Percentiles rank a stretch among this genome's conserved stretches.
These are phyloP conservation scores for Allium fistulosum DNA, from an alignment of 106 monocot genomes.

Conservation along the genomic window DNA sequence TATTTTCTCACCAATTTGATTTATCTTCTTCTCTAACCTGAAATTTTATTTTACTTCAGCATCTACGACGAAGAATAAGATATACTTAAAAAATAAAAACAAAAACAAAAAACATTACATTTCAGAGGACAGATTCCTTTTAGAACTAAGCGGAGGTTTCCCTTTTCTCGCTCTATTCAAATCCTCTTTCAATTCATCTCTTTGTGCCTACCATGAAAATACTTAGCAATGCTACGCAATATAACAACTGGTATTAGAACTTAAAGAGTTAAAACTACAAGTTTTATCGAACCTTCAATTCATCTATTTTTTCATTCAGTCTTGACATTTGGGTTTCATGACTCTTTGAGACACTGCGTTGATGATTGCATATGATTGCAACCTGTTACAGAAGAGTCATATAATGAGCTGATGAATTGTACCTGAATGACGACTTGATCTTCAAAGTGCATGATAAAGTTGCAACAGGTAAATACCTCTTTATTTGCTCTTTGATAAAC, in stretches of 20 bases:
- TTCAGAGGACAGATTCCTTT: conserved; percentile 65
- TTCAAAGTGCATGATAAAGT: background rate
- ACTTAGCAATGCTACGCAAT: background rate
- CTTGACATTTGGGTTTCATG: conserved; percentile 83
- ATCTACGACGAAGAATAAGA: background rate
- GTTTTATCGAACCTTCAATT: conserved; percentile 49
- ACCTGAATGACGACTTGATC: no score
- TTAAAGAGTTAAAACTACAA: background rate
- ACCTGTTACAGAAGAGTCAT: conserved; percentile 28
- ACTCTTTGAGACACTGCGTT: conserved; percentile 79
- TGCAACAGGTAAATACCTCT: conserved; percentile 39
- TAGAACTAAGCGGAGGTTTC: conserved; percentile 62
- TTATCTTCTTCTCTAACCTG: conserved; percentile 71
- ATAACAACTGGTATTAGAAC: no score
- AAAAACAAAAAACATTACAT: conserved; percentile 25
- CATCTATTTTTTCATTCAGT: conserved; percentile 78
- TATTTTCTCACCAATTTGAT: conserved; percentile 51
- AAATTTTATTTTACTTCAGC: conserved; percentile 10
- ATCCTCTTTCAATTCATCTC: conserved; percentile 62
- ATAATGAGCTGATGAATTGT: no score
- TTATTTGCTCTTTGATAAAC: conserved; percentile 89
- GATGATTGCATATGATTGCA: conserved; percentile 96
- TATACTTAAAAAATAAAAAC: background rate
- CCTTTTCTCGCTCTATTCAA: conserved; percentile 66
- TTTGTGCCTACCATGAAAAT: conserved; percentile 30